Evolutionary conservation across 2,329 filamentous ascomycete species (phyloP).

Genomic region (Hypoxylon sp.): DNA sequence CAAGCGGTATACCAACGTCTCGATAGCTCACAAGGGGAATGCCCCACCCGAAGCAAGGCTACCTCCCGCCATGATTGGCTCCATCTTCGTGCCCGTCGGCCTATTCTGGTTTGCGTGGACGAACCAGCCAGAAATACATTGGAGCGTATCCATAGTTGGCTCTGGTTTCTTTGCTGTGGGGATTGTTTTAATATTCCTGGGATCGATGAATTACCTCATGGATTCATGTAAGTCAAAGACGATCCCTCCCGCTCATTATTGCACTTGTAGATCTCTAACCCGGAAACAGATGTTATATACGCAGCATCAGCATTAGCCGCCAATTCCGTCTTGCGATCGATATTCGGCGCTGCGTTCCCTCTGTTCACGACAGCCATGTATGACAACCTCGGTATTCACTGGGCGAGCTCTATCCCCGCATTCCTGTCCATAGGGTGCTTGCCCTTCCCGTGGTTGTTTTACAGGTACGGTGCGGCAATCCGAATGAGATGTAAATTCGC

Average conservation of each 20-base stretch:
- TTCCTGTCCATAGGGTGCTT: conserved; percentile 77
- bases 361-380: conserved; percentile 67
- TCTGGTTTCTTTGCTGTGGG: conserved; percentile 51
- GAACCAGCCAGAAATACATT: conserved; percentile 62
- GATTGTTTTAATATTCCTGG: conserved; percentile 64
- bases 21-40: conserved; percentile 57
- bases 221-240: conserved; percentile 54
- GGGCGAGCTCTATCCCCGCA: conserved; percentile 76
- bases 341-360: conserved; percentile 69
- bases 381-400: conserved; percentile 72
- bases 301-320: conserved; percentile 71
- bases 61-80: conserved; percentile 68
- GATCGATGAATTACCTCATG: conserved; percentile 65
- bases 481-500: conserved; percentile 75
- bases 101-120: conserved; percentile 78
- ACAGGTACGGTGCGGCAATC: conserved; percentile 72
- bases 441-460: conserved; percentile 79
- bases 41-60: conserved; percentile 74
- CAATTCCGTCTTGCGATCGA: conserved; percentile 65
- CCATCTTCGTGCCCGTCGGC: conserved; percentile 67
- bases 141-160: conserved; percentile 55
- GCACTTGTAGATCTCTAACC: conserved; percentile 24
- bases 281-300: conserved; percentile 68
- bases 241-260: neutral
- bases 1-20: conserved; percentile 58